A percentile compares a stretch with the other conserved stretches of the same genome.
phyloP scores from a whole-genome alignment of 2,329 filamentous ascomycete genomes.

The Nannizzia gypsea region DNA sequence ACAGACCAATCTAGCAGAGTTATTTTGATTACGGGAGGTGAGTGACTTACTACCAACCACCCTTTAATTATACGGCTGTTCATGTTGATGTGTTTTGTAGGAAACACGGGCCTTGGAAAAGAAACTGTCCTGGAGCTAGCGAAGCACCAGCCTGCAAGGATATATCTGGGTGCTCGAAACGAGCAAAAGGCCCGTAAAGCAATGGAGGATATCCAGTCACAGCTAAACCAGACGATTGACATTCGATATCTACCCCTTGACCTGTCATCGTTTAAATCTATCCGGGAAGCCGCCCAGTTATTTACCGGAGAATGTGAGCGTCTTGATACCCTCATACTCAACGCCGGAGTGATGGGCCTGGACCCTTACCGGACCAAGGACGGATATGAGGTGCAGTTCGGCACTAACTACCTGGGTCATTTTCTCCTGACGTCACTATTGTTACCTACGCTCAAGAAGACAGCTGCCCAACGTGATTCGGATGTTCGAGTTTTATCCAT shows the following conservation, averaged over 20 bases:
- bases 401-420: conserved; percentile 39
- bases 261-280: conserved; percentile 39
- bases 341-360: conserved; percentile 38
- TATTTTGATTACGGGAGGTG: conserved; percentile 42
- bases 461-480: conserved; percentile 17
- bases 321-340: conserved; percentile 36
- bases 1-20: conserved; percentile 38
- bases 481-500: conserved; percentile 31
- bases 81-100: conserved; percentile 11
- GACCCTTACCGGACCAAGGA: conserved; percentile 28
- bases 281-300: conserved; percentile 34
- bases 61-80: background rate
- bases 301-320: conserved; percentile 32
- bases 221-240: conserved; percentile 21
- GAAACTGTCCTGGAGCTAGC: conserved; percentile 39
- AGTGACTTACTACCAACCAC: background rate
- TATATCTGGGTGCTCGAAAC: conserved; percentile 45
- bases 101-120: conserved; percentile 37
- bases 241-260: conserved; percentile 40
- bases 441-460: conserved; percentile 30
- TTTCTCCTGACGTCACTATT: conserved; percentile 36
- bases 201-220: conserved; percentile 32
- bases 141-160: conserved; percentile 40
- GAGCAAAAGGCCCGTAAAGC: conserved; percentile 32
- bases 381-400: conserved; percentile 36